These are phyloP conservation scores for Sonneratia caseolaris DNA, from an alignment of 345 rosid genomes.

Conservation along the genomic window DNA sequence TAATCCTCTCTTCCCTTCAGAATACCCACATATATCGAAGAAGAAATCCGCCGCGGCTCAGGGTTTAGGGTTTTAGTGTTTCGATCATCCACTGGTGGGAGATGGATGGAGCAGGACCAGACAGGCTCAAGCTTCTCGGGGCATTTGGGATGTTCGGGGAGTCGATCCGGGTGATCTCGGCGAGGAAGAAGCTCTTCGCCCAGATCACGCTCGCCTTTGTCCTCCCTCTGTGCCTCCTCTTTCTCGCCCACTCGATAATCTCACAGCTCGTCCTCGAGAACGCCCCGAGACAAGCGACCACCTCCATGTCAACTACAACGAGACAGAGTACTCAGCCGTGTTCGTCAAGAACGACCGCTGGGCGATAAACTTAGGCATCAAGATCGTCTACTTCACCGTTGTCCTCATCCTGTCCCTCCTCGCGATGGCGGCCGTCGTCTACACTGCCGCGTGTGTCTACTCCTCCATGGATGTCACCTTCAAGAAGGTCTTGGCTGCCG, in stretches of 20 bases:
- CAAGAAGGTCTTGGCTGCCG: constrained; percentile 25
- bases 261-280: constrained; percentile 19
- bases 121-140: constrained; percentile 36
- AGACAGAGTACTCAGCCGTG: constrained; percentile 1
- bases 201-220: constrained; percentile 35
- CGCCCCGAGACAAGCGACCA: constrained; percentile 5
- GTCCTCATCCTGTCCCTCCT: constrained; percentile 31
- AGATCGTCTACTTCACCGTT: constrained; percentile 22
- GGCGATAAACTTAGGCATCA: constrained; percentile 22
- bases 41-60: no score
- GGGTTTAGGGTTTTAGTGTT: no score
- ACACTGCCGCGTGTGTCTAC: constrained; percentile 35
- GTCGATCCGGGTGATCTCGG: constrained; percentile 30
- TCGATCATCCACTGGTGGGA: no score
- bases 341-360: constrained; percentile 16
- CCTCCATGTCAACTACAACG: neutral
- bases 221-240: constrained; percentile 39
- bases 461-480: constrained; percentile 24
- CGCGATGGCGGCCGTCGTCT: constrained; percentile 35
- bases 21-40: no score
- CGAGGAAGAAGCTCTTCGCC: constrained; percentile 36
- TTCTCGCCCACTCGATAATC: constrained; percentile 24
- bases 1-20: no score
- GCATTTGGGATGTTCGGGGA: constrained; percentile 27
- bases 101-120: constrained; percentile 35